These are phyloP conservation scores for Camillea tinctor DNA, from an alignment of 2,329 filamentous ascomycete genomes.

Conservation along the genomic window DNA sequence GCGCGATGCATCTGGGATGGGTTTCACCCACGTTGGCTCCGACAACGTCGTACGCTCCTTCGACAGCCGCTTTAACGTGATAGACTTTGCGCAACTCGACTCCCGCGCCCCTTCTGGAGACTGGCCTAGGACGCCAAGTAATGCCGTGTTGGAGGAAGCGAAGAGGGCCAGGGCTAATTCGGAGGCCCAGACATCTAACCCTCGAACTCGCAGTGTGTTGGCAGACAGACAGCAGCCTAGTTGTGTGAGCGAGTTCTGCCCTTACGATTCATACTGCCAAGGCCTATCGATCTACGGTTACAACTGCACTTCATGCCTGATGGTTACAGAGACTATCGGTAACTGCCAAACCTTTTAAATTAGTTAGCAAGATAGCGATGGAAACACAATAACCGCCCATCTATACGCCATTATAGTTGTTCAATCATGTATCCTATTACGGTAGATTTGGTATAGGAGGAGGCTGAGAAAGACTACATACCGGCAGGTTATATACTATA, in stretches of 20 bases:
- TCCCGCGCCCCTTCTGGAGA: neutral
- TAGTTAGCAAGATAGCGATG: too few species aligned
- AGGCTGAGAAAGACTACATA: too few species aligned
- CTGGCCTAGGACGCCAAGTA: slow-evolving; percentile 13
- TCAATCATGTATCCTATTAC: too few species aligned
- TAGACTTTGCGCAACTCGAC: slow-evolving; percentile 19
- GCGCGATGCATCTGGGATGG: slow-evolving; percentile 15
- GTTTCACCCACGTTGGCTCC: slow-evolving; percentile 23
- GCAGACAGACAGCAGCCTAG: slow-evolving; percentile 13
- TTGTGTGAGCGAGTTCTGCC: slow-evolving; percentile 22
- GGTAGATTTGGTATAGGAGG: too few species aligned
- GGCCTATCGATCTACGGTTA: slow-evolving; percentile 16
- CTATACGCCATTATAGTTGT: too few species aligned
- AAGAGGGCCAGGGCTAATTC: slow-evolving; percentile 13
- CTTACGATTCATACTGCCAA: slow-evolving; percentile 18
- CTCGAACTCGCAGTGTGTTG: slow-evolving; percentile 8
- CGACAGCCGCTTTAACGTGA: slow-evolving; percentile 18
- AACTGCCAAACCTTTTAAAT: slow-evolving; percentile 5
- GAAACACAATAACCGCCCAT: too few species aligned
- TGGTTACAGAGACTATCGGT: slow-evolving; percentile 1
- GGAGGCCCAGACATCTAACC: slow-evolving; percentile 12
- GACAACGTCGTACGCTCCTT: slow-evolving; percentile 23
- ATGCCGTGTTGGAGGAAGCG: slow-evolving; percentile 15
- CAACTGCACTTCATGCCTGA: slow-evolving; percentile 6
- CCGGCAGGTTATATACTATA: too few species aligned